A percentile compares a stretch with the other conserved stretches of the same genome.
Conservation (phyloP, 73 alveolate genomes). For the Uronychia binucleata region DNA sequence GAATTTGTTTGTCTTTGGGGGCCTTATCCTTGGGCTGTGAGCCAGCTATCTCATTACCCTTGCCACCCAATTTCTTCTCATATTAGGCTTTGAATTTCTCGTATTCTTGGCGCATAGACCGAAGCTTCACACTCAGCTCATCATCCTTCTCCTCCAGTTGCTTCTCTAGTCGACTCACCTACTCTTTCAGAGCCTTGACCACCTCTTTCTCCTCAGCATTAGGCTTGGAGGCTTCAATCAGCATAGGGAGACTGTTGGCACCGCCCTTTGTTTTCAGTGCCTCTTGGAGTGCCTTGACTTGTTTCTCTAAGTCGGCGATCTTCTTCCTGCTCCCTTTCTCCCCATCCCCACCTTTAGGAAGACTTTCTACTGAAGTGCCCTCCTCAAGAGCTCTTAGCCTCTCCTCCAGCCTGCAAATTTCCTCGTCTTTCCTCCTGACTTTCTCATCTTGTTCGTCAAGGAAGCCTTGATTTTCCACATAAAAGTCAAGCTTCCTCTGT, state of each 20-base stretch:
- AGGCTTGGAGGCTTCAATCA: constrained; percentile 36
- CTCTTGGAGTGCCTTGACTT: constrained; percentile 49
- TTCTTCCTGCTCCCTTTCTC: constrained; percentile 38
- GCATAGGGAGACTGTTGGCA: constrained; percentile 46
- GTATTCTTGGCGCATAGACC: constrained; percentile 49
- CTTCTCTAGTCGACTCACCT: constrained; percentile 10
- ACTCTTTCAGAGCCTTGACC: not conserved
- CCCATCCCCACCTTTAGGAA: too few relatives aligned
- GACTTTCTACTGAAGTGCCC: too few relatives aligned
- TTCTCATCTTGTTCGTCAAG: constrained; percentile 27
- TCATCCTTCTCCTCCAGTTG: constrained; percentile 46
- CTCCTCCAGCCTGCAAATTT: constrained; percentile 33
- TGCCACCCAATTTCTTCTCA: too few relatives aligned
- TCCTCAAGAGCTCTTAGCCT: constrained; percentile 16
- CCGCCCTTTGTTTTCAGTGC: constrained; percentile 40
- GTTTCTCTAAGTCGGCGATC: constrained; percentile 42
- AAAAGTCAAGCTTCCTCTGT: constrained; percentile 43
- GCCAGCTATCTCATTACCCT: too few relatives aligned
- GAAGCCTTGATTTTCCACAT: constrained; percentile 45
- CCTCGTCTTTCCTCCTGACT: not conserved
- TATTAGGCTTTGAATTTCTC: constrained; percentile 42
- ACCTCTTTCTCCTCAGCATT: constrained; percentile 11
- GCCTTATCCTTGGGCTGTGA: constrained; percentile 3
- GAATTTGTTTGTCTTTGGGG: constrained; percentile 31
- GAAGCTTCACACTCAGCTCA: constrained; percentile 47